Evolutionary conservation across 306 rosid species (phyloP), one percentile per base, ranked within the genome.

Genomic region (Lathyrus sativus): DNA sequence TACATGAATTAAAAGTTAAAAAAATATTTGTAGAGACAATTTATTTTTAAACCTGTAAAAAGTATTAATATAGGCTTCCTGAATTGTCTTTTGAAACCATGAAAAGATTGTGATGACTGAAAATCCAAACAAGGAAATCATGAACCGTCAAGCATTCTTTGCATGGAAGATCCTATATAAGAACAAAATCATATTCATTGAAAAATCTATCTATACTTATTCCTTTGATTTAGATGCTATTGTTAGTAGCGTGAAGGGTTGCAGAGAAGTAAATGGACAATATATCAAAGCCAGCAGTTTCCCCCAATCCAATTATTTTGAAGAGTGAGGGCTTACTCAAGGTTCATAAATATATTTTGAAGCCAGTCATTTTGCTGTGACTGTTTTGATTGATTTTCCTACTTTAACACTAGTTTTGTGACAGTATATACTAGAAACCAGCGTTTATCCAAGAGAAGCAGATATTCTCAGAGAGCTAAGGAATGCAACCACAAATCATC

Each of bases 361-460:
- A n/a, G n/a, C 38, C 28, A 28, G 18, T 2, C 39, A 56, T 56
- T 11, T 13, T n/a, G 19, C 29, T 29, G 11, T 3, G 10, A 61
- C 31, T 18, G 48, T 39, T 61, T 38, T 17, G 14, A 17, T 38
- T 38, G 0, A 18, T 11, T 61, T 39, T 12, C 29, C 29, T 61
- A 11, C n/a, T 35, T 60, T 10, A 60, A 65, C 56, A n/a, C 2
- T 2, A 62, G 51, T 43, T 39, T 13, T 19, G 7, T 80, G 60
- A 12, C 62, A 81, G 79, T 81, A 81, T 73, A 81, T 76, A 54
- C 53, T 76, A 45, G 85, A 81, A 53, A 76, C 73, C 9, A 65
- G 76, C 11, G 81, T 81, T 17, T 76, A 28, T 62, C 76, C 85
- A 29, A 41, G 81, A 42, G 85, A 76, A 50, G 62, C 62, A 57